phyloP scores from a whole-genome alignment of 139 green algal genomes.

The Ettlia oleoabundans region DNA sequence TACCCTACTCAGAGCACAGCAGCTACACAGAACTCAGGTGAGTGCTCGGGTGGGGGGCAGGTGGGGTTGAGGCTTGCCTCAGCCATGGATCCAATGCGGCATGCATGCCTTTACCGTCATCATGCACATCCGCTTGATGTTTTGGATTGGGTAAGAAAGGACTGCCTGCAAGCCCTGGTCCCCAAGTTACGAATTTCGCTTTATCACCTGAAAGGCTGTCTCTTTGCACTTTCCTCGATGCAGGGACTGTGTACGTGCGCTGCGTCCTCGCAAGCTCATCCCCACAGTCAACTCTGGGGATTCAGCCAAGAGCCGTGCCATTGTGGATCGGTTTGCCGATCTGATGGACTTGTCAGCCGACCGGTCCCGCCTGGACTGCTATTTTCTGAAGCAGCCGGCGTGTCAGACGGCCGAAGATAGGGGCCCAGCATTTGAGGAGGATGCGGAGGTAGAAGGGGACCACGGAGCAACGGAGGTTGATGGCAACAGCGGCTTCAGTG shows the following conservation, averaged over 20 bases:
- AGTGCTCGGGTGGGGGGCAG: not conserved
- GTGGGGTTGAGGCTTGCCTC: too few species aligned
- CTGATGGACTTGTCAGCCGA: constrained; percentile 77
- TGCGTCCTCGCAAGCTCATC: constrained; percentile 62
- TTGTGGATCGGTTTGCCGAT: constrained; percentile 67
- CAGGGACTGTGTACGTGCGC: constrained; percentile 53
- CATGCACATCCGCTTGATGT: too few species aligned
- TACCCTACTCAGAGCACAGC: constrained; percentile 71
- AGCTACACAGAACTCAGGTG: constrained; percentile 52
- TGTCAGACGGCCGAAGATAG: not conserved
- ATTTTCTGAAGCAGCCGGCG: constrained; percentile 37
- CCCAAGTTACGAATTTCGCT: too few species aligned
- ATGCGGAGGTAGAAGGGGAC: not conserved
- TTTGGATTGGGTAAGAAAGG: too few species aligned
- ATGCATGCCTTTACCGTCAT: too few species aligned
- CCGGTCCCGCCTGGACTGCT: constrained; percentile 55
- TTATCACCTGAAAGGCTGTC: not conserved
- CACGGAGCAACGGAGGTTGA: not conserved
- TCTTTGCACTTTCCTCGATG: not conserved
- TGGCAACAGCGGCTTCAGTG: not conserved
- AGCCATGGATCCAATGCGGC: too few species aligned
- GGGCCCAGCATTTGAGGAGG: not conserved
- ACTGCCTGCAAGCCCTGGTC: too few species aligned
- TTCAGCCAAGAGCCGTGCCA: constrained; percentile 3
- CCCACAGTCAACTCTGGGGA: constrained; percentile 72